These are phyloP conservation scores for Articulospora tetracladia DNA, from an alignment of 495 filamentous ascomycete genomes.

Conservation along the genomic window DNA sequence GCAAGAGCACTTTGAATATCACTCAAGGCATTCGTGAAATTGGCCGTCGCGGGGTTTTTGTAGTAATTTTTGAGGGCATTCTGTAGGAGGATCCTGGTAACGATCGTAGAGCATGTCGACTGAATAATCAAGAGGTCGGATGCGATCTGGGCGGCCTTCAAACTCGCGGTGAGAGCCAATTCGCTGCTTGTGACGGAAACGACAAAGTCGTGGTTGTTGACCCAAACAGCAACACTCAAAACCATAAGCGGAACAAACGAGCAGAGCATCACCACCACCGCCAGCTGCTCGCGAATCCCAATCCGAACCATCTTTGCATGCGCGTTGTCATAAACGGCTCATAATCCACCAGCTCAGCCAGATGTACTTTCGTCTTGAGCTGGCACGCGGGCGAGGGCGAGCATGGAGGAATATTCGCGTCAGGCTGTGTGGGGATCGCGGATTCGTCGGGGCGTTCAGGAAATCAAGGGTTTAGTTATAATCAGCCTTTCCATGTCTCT, in stretches of 20 bases:
- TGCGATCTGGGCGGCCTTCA: slow-evolving; percentile 80
- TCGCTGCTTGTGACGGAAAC: slow-evolving; percentile 45
- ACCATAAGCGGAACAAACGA: slow-evolving; percentile 60
- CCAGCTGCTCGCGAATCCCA: slow-evolving; percentile 79
- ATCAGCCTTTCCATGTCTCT: background rate
- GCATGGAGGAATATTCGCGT: background rate
- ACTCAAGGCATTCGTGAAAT: slow-evolving; percentile 49
- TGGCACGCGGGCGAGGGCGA: background rate
- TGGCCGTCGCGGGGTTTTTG: slow-evolving; percentile 42
- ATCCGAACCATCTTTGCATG: slow-evolving; percentile 59
- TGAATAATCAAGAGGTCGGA: slow-evolving; percentile 71
- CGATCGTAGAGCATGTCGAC: slow-evolving; percentile 59
- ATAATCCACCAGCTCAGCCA: background rate
- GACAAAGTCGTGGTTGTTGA: slow-evolving; percentile 73
- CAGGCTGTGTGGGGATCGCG: background rate
- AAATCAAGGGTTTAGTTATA: background rate
- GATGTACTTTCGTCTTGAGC: background rate
- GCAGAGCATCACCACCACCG: slow-evolving; percentile 52
- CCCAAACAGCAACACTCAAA: slow-evolving; percentile 59
- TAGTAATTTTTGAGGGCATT: slow-evolving; percentile 58
- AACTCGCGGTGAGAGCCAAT: slow-evolving; percentile 62
- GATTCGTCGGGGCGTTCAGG: background rate
- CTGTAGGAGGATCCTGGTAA: slow-evolving; percentile 67
- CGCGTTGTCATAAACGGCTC: background rate
- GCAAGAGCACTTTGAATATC: slow-evolving; percentile 63